Evolutionary conservation across 805 yeast species (phyloP), one percentile per base, ranked within the genome.

Genomic region (Grigorovia transvaalensis): DNA sequence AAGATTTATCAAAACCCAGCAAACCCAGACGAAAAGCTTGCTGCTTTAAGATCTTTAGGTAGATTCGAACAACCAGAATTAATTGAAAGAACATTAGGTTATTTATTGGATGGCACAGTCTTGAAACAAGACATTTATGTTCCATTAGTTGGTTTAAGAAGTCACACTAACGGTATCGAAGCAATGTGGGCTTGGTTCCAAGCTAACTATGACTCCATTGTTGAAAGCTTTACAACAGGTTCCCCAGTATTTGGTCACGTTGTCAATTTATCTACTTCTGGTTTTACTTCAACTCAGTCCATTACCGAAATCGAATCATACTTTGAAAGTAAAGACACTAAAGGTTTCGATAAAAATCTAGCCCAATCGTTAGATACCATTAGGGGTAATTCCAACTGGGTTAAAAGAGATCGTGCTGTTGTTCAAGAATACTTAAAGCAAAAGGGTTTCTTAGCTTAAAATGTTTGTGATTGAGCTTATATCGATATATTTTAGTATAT

Each of bases 211-310:
- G 86, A 80, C 51, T 75, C 71, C 47, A 65, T 91, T 55, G 69
- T 71, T 59, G 74, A 79, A 65, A 72, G 75, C 59, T 76, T 88
- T 64, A 96, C 96, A 48, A 87, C 95, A 13, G 84, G 87, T 13
- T 76, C 84, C 55, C 75, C 88, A 35, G 79, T 89, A 85, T 75
- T 90, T 60, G 84, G 90, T 19, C 74, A 82, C 23, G 82, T 91
- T 53, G 84, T 90, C 42, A 74, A 75, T 41, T 55, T 84, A 38
- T 70, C 82, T 47, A 76, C 86, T 46, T 68, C 80, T 23, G 80
- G 84, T 1, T 83, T 81, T 69, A 76, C 88, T 35, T 77, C 78
- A 51, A 66, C 67, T 44, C 76, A 73, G 43, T 81, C 80, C 57
- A 74, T 74, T 57, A 72, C 73, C 19, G 75, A 73, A 52, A 75